Conservation (phyloP, 768 basidiomycete species). For the Naganishia vishniacii region DNA sequence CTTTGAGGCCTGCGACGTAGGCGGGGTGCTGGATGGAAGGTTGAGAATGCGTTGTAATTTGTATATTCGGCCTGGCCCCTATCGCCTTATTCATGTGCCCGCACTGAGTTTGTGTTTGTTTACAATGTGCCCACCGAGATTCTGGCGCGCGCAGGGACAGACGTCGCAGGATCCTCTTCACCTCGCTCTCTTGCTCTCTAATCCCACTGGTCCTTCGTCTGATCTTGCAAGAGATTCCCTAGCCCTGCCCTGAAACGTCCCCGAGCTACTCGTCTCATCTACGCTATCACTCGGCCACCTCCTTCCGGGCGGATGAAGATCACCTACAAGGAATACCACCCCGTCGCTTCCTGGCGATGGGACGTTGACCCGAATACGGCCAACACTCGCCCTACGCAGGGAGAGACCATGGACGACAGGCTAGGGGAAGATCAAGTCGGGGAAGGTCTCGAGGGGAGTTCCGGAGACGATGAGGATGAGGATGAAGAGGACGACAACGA, state of each 20-base stretch:
- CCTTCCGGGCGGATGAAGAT: no score
- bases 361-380: constrained; percentile 25
- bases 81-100: no score
- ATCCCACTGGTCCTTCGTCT: background rate
- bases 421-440: background rate
- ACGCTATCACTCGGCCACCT: no score
- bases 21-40: no score
- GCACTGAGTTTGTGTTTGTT: no score
- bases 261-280: no score
- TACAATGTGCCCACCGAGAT: background rate
- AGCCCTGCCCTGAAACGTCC: no score
- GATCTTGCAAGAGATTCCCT: background rate
- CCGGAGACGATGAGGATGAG: constrained; percentile 30
- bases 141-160: background rate
- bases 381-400: background rate
- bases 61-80: no score
- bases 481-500: constrained; percentile 51
- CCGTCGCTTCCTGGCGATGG: constrained; percentile 48
- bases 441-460: constrained; percentile 33
- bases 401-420: background rate
- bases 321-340: constrained; percentile 38
- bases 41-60: no score
- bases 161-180: background rate
- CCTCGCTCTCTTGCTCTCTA: no score
- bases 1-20: constrained; percentile 55